Base-by-base conservation (phyloP, 192 early-diverging fungal species). In the Mortierella alpina region DNA sequence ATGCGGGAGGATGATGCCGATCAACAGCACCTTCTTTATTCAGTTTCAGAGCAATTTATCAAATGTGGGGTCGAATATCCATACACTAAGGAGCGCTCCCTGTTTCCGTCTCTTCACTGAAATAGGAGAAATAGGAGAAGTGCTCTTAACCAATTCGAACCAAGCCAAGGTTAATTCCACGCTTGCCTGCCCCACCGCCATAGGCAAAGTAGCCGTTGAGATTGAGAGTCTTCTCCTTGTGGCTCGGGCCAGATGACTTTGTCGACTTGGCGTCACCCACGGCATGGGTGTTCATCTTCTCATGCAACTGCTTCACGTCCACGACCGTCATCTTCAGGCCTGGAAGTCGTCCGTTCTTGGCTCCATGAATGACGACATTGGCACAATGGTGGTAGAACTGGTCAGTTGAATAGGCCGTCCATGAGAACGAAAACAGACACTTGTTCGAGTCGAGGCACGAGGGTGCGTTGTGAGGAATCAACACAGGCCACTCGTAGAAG, bases 321-420 rank as follows among this genome's bases (percentile, higher is more conserved):
- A 70, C 68, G 8, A 59, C 17, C 10, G 56, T 70, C 68, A 70
- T 70, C 6, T 59, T 48, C 57, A 70, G 51, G 48, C 51, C 15
- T 1, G 68, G 68, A 47, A 70, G 20, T 44, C 45, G 45, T 41
- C 44, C 66, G 9, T 41, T 60, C 57, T 70, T 60, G 23, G 41
- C 44, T 12, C 88, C 88, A 13, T 67, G 67, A 71, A 92, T 86
- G 20, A 83, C 80, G 14, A 93, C 75, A 75, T 92, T 89, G 39
- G 88, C 91, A 63, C 91, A 92, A 82, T 91, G 89, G 85, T 88
- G 90, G 83, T 93, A 93, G 65, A 87, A 91, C 83, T 93, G 91
- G 64, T 91, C 87, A 71, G 88, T 90, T 7, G 90, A 89, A 11
- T 89, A 73, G 23, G 91, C 90, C n/a, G 91, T 92, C 92, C 92